Evolutionary conservation across 2,329 filamentous ascomycete genomes (phyloP).

Genomic region (Chaetomium strumarium): DNA sequence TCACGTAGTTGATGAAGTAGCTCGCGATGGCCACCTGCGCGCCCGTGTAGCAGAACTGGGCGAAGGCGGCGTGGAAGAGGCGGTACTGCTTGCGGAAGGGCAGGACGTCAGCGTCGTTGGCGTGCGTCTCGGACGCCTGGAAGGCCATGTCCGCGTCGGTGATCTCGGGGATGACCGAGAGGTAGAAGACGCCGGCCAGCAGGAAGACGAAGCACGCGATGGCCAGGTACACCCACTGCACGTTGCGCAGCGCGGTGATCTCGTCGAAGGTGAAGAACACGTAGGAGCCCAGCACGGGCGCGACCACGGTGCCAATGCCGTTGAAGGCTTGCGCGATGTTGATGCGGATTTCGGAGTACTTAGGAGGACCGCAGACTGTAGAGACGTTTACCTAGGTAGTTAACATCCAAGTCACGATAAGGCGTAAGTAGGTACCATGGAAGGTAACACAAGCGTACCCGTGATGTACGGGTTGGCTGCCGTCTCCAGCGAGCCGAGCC

Average conservation of each 20-base stretch:
- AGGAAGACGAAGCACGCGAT: conserved; percentile 66
- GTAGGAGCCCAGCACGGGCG: conserved; percentile 65
- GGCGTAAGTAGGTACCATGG: not conserved
- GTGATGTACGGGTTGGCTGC: conserved; percentile 72
- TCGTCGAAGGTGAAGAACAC: conserved; percentile 64
- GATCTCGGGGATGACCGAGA: conserved; percentile 65
- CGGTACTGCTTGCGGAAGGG: conserved; percentile 66
- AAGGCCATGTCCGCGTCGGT: conserved; percentile 62
- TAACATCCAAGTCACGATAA: not conserved
- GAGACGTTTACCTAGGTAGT: not conserved
- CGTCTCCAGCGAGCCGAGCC: conserved; percentile 68
- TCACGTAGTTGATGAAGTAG: conserved; percentile 72
- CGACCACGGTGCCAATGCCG: conserved; percentile 67
- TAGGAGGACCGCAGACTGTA: conserved; percentile 51
- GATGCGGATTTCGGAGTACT: conserved; percentile 67
- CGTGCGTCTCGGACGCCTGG: conserved; percentile 50
- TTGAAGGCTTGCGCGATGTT: conserved; percentile 74
- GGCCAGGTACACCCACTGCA: conserved; percentile 72
- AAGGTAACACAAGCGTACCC: conserved; percentile 29
- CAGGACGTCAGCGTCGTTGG: conserved; percentile 50
- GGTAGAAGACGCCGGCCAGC: conserved; percentile 60
- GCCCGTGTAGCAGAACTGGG: conserved; percentile 74
- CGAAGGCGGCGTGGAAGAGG: conserved; percentile 68
- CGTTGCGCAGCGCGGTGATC: conserved; percentile 53
- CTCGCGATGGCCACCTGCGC: conserved; percentile 61